Evolutionary conservation across 352 stramenopile genomes (phyloP).

Genomic region (Aphanomyces invadans): DNA sequence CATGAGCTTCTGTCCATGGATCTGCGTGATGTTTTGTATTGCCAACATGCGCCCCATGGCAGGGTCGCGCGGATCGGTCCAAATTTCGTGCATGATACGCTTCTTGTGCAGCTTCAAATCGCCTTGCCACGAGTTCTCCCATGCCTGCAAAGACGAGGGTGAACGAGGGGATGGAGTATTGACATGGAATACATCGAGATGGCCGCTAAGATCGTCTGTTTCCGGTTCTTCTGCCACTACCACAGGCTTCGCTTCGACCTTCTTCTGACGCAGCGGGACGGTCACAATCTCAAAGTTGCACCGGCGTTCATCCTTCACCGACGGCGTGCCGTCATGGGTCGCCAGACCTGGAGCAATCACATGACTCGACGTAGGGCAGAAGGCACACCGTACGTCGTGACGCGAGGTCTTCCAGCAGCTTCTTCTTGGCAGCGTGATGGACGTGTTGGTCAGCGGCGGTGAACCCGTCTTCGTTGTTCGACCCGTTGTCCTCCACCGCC

Average conservation of each 20-base stretch:
- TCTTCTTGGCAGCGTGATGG: background rate
- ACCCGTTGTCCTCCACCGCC: too few relatives aligned
- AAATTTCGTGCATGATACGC: background rate
- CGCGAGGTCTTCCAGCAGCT: background rate
- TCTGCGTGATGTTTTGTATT: background rate
- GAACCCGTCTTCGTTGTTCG: too few relatives aligned
- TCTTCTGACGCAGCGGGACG: background rate
- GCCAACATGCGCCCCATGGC: background rate
- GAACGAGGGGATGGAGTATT: too few relatives aligned
- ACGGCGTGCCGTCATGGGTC: background rate
- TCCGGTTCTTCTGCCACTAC: background rate
- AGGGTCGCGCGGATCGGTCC: background rate
- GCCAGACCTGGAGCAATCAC: background rate
- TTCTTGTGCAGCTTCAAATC: background rate
- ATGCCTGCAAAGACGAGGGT: too few relatives aligned
- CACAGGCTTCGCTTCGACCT: background rate
- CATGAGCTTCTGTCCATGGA: background rate
- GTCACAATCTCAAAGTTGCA: slow-evolving; percentile 4
- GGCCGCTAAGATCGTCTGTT: background rate
- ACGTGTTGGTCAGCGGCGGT: too few relatives aligned
- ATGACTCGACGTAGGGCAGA: background rate
- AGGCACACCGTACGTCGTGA: background rate
- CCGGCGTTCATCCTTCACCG: background rate
- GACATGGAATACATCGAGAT: background rate
- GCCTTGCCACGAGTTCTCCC: background rate